A percentile compares a stretch with the other conserved stretches of the same genome.
phyloP scores from a whole-genome alignment of 345 rosid genomes.

The Lumnitzera littorea region DNA sequence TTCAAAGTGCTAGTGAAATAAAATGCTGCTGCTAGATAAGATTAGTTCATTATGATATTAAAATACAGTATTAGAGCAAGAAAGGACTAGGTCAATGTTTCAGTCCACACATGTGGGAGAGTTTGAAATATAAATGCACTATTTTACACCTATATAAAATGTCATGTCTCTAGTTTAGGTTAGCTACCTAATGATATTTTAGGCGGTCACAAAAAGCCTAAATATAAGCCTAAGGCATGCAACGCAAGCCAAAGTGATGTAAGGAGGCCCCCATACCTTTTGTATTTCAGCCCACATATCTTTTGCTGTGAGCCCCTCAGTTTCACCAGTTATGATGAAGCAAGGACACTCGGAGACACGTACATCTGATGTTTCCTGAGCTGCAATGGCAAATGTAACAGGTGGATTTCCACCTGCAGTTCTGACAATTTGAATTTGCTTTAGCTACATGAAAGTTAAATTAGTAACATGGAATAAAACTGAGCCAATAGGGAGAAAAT shows the following conservation, averaged over 20 bases:
- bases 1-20: background rate
- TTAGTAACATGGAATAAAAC: background rate
- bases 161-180: no score
- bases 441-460: background rate
- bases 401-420: slow-evolving; percentile 49
- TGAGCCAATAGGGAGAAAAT: slow-evolving; percentile 10
- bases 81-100: no score
- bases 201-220: no score
- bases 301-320: slow-evolving; percentile 59
- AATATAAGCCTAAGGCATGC: background rate
- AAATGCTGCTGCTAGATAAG: background rate
- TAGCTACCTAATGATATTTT: no score
- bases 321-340: slow-evolving; percentile 63
- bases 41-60: background rate
- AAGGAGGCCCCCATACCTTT: slow-evolving; percentile 35
- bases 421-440: slow-evolving; percentile 29
- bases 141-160: no score
- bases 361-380: slow-evolving; percentile 58
- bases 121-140: no score
- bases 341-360: slow-evolving; percentile 66
- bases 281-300: slow-evolving; percentile 84
- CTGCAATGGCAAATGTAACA: slow-evolving; percentile 60
- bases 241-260: background rate
- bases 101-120: no score
- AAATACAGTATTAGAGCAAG: background rate